Evolutionary conservation across 768 basidiomycete genomes (phyloP), one percentile per base, ranked within the genome.

Genomic region (Boletus patriciae): DNA sequence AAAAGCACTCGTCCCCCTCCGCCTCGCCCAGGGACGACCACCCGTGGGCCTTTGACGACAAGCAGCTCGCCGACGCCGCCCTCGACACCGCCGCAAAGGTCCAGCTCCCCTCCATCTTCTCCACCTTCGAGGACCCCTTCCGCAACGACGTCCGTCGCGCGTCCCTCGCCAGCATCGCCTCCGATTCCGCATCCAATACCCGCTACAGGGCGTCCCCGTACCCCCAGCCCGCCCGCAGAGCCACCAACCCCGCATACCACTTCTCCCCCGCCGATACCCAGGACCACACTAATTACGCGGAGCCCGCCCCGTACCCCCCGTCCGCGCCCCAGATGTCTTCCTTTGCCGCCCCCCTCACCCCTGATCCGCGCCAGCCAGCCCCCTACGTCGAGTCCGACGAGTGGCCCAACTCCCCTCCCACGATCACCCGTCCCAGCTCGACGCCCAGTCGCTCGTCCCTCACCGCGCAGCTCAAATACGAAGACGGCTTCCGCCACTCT

Each of bases 81-180:
- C 66, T 65, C 65, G 79, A 80, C 54, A 76, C 79, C 53, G 65
- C 74, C 37, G 47, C 55, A 52, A 83, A 83, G 69, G 85, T 89
- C 55, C 83, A 86, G 73, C 78, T 90, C 18, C 88, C 88, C 18
- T 87, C 87, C 65, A 87, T 90, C 62, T 88, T 87, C 61, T 81
- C 83, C 33, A 79, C 83, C 31, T 85, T 89, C 59, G 83, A 85
- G 68, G 86, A 86, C 68, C 76, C 78, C 25, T 73, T 80, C 67
- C 70, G 79, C 56, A 74, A 73, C 62, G 84, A 86, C 43, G 72
- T 69, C 52, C 83, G 88, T 53, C 83, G 87, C 44, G 76, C 84
- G 4, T 87, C 87, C 3, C 77, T 90, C 21, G n/a, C 86, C 87
- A 3, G 78, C 48, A 76, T 87, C 44, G 73, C 77, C 67, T 77